Base-by-base conservation (phyloP, 148 eudicot genomes). In the Camellia sinensis region DNA sequence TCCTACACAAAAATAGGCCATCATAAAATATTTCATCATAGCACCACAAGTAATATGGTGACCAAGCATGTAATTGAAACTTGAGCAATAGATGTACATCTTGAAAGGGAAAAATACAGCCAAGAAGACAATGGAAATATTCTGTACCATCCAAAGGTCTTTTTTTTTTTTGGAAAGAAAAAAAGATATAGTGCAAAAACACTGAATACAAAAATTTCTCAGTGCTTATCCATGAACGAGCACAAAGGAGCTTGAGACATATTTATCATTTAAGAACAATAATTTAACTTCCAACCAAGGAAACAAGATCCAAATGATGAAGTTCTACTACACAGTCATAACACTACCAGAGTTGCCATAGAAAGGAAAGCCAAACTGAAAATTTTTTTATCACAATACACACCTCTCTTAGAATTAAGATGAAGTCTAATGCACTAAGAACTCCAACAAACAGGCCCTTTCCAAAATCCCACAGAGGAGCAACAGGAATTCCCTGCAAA, bases 381-480 rank as follows among this genome's bases (percentile, higher is more conserved):
- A 15, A 53, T 48, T 50, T 22, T 48, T 50, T 22, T 50, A 78
- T 57, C 48, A 57, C n/a, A 14, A 43, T 9, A 15, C 76, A 59
- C 87, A 95, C 98, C 98, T 95, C 98, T 88, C 89, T 84, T 78
- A 95, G 80, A n/a, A 95, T 95, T 80, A 95, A 83, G 77, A 95
- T 93, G 87, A 95, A 95, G 78, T 95, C 97, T 57, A 85, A 81
- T 78, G 98, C 94, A 86, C 92, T 95, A 62, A 95, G 90, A 89
- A 92, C 92, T 80, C 98, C 98, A 82, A 95, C 92, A 88, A 95
- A 93, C 67, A 85, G 86, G 68, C 93, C 87, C 85, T 84, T 89
- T 79, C 79, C 67, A 81, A 88, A 91, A 85, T 95, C 97, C 98
- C 98, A 95, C 64, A 95, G 85, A 82, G 98, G 98, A 76, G 98